Evolutionary conservation across 2,329 filamentous ascomycete genomes (phyloP).

Genomic region (Cryphonectria japonica): DNA sequence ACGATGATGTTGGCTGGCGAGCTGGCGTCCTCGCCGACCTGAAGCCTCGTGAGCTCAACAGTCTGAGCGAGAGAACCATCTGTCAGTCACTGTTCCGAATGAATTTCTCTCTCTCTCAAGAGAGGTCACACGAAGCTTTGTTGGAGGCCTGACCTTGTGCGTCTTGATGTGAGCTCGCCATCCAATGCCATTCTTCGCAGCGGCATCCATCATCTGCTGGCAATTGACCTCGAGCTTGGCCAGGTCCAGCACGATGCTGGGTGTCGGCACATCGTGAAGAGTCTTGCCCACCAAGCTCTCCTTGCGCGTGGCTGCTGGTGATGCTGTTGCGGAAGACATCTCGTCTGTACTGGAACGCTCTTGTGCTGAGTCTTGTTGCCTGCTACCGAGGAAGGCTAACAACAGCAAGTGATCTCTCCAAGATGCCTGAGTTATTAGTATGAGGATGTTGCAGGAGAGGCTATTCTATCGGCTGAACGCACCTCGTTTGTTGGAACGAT

Average conservation of each 20-base stretch:
- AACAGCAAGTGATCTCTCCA: not conserved
- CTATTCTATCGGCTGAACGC: not conserved
- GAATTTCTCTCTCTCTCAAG: not conserved
- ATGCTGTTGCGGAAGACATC: constrained; percentile 27
- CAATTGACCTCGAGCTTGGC: constrained; percentile 71
- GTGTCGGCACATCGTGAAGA: constrained; percentile 64
- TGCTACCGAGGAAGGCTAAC: no score
- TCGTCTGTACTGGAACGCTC: not conserved
- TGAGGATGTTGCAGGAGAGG: not conserved
- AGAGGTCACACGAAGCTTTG: no score
- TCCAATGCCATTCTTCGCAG: constrained; percentile 59
- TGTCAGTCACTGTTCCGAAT: not conserved
- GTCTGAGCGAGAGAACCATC: constrained; percentile 51
- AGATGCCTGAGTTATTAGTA: not conserved
- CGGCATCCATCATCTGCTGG: constrained; percentile 69
- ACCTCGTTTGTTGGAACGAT: not conserved
- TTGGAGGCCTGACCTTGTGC: constrained; percentile 64
- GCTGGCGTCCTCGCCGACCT: constrained; percentile 63
- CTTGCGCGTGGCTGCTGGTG: constrained; percentile 42
- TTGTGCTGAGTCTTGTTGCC: not conserved
- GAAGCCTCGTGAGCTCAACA: constrained; percentile 65
- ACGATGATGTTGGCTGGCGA: constrained; percentile 65
- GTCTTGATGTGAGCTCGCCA: constrained; percentile 84
- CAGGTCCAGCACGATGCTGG: constrained; percentile 70
- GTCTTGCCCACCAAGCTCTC: constrained; percentile 61